Percentiles rank a stretch among this genome's conserved stretches.
Conservation (phyloP, 2,329 filamentous ascomycete genomes). For the Fusarium torreyae region DNA sequence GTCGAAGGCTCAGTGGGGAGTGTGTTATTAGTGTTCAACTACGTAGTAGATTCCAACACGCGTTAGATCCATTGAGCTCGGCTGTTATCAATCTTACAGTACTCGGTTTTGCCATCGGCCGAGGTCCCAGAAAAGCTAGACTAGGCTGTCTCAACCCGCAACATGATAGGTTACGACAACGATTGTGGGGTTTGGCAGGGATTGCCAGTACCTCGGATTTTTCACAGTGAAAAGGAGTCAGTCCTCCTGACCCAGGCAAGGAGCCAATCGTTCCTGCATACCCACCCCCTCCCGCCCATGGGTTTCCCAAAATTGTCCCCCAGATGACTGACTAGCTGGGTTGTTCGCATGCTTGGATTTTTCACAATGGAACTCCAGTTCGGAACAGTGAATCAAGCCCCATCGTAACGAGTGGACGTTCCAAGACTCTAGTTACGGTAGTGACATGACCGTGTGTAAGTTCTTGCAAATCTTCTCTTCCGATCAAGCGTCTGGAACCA, state of each 20-base stretch:
- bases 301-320: no score
- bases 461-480: no score
- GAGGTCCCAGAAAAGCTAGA: not conserved
- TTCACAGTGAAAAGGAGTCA: not conserved
- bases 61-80: not conserved
- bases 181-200: rapidly evolving
- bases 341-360: not conserved
- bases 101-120: not conserved
- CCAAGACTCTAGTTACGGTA: no score
- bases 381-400: no score
- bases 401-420: no score
- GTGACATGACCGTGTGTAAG: no score
- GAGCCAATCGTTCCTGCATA: not conserved
- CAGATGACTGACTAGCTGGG: not conserved
- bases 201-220: rapidly evolving
- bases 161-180: not conserved
- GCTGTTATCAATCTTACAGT: not conserved
- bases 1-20: not conserved
- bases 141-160: not conserved
- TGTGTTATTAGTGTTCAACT: not conserved
- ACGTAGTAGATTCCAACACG: not conserved
- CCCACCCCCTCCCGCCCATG: not conserved
- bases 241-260: no score
- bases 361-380: not conserved
- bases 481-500: no score